Evolutionary conservation across 2,329 filamentous ascomycete species (phyloP).

Genomic region (Graphilbum ipis-grandicollis): DNA sequence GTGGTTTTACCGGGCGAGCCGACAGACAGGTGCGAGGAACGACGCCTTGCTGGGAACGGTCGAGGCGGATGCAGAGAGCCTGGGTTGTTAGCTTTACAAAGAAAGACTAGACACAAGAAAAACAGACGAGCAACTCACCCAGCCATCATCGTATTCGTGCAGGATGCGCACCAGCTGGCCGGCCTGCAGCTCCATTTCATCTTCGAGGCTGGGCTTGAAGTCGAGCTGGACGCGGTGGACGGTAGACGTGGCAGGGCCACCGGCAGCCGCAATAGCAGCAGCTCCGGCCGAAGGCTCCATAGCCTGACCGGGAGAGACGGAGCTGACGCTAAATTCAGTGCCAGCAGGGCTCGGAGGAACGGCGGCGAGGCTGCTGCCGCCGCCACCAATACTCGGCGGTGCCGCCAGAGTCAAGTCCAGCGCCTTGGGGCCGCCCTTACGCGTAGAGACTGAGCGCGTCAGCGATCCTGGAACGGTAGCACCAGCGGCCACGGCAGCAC

Average conservation of each 20-base stretch:
- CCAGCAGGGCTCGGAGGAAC: constrained; percentile 41
- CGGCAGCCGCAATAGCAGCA: constrained; percentile 43
- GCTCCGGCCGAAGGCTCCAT: constrained; percentile 30
- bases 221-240: constrained; percentile 91
- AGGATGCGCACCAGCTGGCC: constrained; percentile 78
- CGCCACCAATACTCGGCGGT: constrained; percentile 11
- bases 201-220: constrained; percentile 81
- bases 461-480: constrained; percentile 22
- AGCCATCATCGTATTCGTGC: constrained; percentile 96
- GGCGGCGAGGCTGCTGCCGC: constrained; percentile 13
- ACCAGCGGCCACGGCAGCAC: constrained; percentile 21
- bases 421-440: constrained; percentile 28
- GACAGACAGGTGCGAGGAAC: constrained; percentile 88
- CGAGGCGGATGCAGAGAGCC: constrained; percentile 82
- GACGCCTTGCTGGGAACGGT: constrained; percentile 83
- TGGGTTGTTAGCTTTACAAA: constrained; percentile 21
- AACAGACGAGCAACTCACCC: constrained; percentile 43
- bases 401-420: constrained; percentile 36
- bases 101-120: neutral
- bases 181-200: constrained; percentile 67
- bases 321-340: constrained; percentile 42
- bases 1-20: constrained; percentile 76
- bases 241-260: constrained; percentile 39
- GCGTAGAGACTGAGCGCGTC: constrained; percentile 37
- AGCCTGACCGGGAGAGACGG: constrained; percentile 28